Conservation (phyloP, 1,284 basidiomycete species). For the Ustilago nuda region DNA sequence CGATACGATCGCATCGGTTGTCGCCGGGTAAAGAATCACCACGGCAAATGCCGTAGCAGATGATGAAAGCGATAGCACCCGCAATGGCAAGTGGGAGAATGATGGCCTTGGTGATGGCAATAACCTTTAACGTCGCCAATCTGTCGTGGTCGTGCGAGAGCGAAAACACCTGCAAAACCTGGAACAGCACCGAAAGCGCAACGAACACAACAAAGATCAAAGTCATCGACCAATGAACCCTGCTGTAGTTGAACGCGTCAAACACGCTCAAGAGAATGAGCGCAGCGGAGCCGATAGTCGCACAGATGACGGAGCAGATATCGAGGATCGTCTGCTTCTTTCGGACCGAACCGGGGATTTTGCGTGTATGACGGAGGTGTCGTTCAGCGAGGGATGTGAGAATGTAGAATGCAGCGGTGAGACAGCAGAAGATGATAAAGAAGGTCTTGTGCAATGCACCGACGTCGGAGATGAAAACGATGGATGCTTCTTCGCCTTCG, state of each 20-base stretch:
- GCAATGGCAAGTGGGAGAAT: constrained; percentile 71
- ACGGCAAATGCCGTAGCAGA: constrained; percentile 68
- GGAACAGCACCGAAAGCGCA: constrained; percentile 72
- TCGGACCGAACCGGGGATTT: constrained; percentile 71
- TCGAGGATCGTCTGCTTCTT: constrained; percentile 69
- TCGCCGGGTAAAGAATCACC: constrained; percentile 47
- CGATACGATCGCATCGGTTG: constrained; percentile 70
- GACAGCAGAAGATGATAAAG: constrained; percentile 59
- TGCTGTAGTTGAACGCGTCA: constrained; percentile 70
- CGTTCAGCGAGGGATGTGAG: constrained; percentile 71
- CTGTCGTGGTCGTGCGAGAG: constrained; percentile 70
- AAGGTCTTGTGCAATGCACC: constrained; percentile 69
- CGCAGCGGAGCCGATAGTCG: constrained; percentile 70
- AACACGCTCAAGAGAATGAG: constrained; percentile 71
- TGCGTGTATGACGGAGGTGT: constrained; percentile 72
- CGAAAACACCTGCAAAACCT: constrained; percentile 71
- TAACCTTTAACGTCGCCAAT: constrained; percentile 70
- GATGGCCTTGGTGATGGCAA: constrained; percentile 71
- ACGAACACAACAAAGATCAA: constrained; percentile 72
- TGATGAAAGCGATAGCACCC: constrained; percentile 71
- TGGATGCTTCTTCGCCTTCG: constrained; percentile 65
- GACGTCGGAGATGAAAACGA: constrained; percentile 72
- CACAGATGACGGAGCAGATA: constrained; percentile 71
- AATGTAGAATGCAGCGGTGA: constrained; percentile 66
- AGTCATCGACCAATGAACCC: constrained; percentile 72